Percentiles rank a stretch among this genome's conserved stretches.
Conservation (phyloP, 257 asterid species). For the Fraxinus pennsylvanica region DNA sequence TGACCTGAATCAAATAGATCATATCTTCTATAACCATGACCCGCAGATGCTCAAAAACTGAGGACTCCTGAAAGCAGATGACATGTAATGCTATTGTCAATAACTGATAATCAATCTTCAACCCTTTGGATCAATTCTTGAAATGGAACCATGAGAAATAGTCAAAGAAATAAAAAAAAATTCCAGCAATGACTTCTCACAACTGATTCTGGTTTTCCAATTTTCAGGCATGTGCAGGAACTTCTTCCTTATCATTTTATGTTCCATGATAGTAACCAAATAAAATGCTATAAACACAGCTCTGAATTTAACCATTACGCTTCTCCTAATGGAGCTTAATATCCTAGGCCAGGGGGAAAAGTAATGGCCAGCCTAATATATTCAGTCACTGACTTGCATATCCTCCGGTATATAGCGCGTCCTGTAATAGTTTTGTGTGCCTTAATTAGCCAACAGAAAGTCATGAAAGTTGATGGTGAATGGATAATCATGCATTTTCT, state of each 20-base stretch:
- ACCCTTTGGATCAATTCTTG: neutral
- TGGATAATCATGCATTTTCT: neutral
- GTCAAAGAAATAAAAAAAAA: neutral
- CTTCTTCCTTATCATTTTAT: neutral
- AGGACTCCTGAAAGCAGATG: slow-evolving; percentile 50
- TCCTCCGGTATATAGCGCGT: neutral
- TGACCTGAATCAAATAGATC: slow-evolving; percentile 64
- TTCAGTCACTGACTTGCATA: neutral
- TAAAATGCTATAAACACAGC: neutral
- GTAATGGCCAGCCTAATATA: neutral
- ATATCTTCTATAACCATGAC: slow-evolving; percentile 85
- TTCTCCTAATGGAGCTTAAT: neutral
- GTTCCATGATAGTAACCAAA: neutral
- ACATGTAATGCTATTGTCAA: neutral
- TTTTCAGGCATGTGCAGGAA: slow-evolving; percentile 3
- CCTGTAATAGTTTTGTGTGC: neutral
- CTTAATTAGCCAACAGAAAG: neutral
- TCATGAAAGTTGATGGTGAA: neutral
- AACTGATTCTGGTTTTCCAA: neutral
- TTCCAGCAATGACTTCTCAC: neutral
- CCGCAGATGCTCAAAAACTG: slow-evolving; percentile 48
- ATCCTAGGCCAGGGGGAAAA: slow-evolving; percentile 14
- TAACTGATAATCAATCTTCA: neutral
- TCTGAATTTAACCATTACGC: neutral
- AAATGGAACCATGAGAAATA: neutral